phyloP scores from a whole-genome alignment of 2,329 filamentous ascomycete species.

The Akanthomyces uredinophilus region DNA sequence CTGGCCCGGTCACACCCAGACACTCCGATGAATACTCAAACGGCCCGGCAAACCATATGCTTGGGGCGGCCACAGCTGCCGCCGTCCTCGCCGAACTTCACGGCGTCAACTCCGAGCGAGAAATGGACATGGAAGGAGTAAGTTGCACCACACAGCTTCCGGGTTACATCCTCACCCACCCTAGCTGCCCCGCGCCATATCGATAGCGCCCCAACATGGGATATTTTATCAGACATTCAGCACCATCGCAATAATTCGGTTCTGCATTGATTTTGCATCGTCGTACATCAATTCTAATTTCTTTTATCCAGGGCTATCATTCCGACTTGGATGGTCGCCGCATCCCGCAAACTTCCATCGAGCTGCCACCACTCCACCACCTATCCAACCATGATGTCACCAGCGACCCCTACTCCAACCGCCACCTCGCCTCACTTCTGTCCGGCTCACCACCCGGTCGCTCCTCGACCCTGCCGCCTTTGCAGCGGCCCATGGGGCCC shows the following conservation, averaged over 20 bases:
- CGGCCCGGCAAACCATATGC: conserved; percentile 31
- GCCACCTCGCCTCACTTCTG: conserved; percentile 74
- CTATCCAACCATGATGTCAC: conserved; percentile 55
- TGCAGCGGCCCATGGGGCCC: conserved; percentile 67
- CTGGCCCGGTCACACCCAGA: conserved; percentile 63
- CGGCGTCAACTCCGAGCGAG: conserved; percentile 68
- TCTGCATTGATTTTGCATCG: background rate
- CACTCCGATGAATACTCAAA: conserved; percentile 64
- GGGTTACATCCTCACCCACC: conserved; percentile 8
- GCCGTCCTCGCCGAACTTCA: conserved; percentile 80
- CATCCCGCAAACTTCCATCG: conserved; percentile 62
- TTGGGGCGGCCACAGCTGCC: conserved; percentile 65
- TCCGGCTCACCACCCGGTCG: conserved; percentile 77
- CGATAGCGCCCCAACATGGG: conserved; percentile 18
- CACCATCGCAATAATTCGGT: background rate
- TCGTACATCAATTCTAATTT: background rate
- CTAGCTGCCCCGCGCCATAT: conserved; percentile 24
- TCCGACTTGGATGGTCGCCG: conserved; percentile 65
- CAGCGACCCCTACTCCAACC: conserved; percentile 65
- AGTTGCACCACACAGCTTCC: conserved; percentile 28
- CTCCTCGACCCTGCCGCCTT: conserved; percentile 80
- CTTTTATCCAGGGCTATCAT: conserved; percentile 52
- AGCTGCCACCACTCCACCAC: conserved; percentile 63
- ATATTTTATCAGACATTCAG: background rate
- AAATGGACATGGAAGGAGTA: conserved; percentile 76